Evolutionary conservation across 257 asterid species (phyloP), one percentile per base, ranked within the genome.

Genomic region (Apocynum venetum): DNA sequence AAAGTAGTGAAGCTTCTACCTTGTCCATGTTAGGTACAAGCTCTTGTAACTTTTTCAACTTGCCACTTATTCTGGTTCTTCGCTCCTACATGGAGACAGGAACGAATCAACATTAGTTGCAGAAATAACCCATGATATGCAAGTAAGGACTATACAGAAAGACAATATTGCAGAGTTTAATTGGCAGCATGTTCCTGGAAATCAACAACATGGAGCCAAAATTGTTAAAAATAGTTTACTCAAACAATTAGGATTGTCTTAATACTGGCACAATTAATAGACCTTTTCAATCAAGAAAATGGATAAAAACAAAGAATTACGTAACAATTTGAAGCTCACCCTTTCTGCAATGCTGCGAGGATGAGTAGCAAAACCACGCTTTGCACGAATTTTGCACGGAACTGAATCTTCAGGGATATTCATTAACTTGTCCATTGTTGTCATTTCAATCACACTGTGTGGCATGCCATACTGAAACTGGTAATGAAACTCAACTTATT

Each of bases 21-120:
- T 94, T 94, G 82, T 94, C 98, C 98, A 94, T 94, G 87, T 94
- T 94, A 11, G 98, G 98, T 77, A 94, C 98, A 84, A 92, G 97
- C 73, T 92, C 97, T 75, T 94, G 98, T 76, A 94, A 78, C 80
- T 94, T 94, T 83, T 89, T 94, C 77, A 94, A 77, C 80, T 89
- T 92, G 46, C 94, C 97, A n/a, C 97, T 94, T 74, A 94, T 94
- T 82, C 97, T 87, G 1, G 96, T 94, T 80, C 98, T 89, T 76
- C 98, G 88, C 80, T 92, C 98, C 98, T 94, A 75, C 72, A 74
- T 40, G 25, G 51, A 73, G 12, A 14, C 17, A 5, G 12, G 38
- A 53, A 25, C 2, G 8, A 55, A 25, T 25, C 31, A 25, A 63
- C 2, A 64, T n/a, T 31, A 7, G 31, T 52, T 3, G 6, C 8